Conservation (phyloP, 2,329 filamentous ascomycete species). For the Coniochaeta sp. region DNA sequence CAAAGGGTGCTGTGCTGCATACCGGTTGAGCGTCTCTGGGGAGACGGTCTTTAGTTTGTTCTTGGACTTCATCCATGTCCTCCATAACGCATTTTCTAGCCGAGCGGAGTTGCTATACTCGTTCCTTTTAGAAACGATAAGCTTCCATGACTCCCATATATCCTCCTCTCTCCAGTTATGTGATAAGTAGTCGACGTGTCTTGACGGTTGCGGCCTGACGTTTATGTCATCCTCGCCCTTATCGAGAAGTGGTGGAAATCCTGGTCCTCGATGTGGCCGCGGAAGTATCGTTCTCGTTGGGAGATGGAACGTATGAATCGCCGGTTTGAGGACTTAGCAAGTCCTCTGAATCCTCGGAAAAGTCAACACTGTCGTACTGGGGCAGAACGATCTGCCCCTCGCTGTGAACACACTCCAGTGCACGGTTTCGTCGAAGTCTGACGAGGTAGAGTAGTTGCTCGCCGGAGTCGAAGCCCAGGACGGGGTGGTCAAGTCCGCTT, state of each 20-base stretch:
- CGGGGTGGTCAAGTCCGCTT: conserved; percentile 45
- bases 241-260: conserved; percentile 48
- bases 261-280: conserved; percentile 46
- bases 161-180: conserved; percentile 93
- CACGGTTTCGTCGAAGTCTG: conserved; percentile 40
- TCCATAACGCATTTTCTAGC: conserved; percentile 93
- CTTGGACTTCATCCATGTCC: too few species aligned
- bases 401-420: conserved; percentile 34
- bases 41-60: too few species aligned
- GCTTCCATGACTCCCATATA: conserved; percentile 95
- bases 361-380: conserved; percentile 37
- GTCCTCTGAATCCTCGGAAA: conserved; percentile 40
- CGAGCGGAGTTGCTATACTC: conserved; percentile 76
- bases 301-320: conserved; percentile 45
- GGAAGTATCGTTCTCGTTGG: conserved; percentile 44
- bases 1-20: too few species aligned
- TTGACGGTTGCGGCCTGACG: conserved; percentile 65
- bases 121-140: conserved; percentile 73
- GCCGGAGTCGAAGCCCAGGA: conserved; percentile 57
- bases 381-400: conserved; percentile 41
- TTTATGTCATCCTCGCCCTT: conserved; percentile 75
- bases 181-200: conserved; percentile 92
- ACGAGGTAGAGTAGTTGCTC: conserved; percentile 54
- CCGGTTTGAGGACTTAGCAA: conserved; percentile 41
- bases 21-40: conserved; percentile 93